Conservation (phyloP, 345 rosid genomes). For the Eutrema heterophyllum region DNA sequence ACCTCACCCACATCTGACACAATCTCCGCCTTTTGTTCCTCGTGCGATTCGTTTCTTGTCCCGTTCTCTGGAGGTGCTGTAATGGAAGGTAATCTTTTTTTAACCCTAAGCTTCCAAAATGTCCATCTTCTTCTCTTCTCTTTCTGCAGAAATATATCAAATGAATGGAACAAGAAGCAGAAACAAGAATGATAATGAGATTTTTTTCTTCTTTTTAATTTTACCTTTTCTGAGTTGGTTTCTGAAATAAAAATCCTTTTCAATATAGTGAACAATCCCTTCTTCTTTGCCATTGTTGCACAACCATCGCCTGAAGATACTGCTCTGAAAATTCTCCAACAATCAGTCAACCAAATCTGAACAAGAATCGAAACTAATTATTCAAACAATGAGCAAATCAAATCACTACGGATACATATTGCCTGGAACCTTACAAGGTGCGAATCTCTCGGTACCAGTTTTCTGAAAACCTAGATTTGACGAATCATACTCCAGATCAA, state of each 20-base stretch:
- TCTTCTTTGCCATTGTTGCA: constrained; percentile 66
- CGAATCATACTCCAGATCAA: constrained; percentile 12
- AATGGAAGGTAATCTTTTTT: constrained; percentile 44
- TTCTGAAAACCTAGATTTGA: neutral
- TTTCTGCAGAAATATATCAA: constrained; percentile 33
- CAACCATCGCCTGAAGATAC: constrained; percentile 23
- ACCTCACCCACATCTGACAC: constrained; percentile 53
- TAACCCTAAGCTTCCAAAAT: constrained; percentile 51
- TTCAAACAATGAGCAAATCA: constrained; percentile 4
- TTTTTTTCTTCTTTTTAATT: neutral
- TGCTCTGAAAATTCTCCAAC: neutral
- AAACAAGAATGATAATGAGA: neutral
- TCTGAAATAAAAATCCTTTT: constrained; percentile 69
- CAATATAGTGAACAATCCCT: constrained; percentile 61
- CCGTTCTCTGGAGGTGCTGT: constrained; percentile 45
- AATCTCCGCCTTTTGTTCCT: constrained; percentile 35
- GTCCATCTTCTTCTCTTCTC: constrained; percentile 69
- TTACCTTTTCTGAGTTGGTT: constrained; percentile 58
- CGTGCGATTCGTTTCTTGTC: constrained; percentile 36
- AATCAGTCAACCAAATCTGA: constrained; percentile 6
- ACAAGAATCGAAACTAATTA: neutral
- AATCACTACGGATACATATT: neutral
- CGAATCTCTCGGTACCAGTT: neutral
- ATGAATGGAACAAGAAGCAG: neutral
- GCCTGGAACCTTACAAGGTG: neutral